phyloP scores from a whole-genome alignment of 805 yeast species.

The Wickerhamiella parazyma region DNA sequence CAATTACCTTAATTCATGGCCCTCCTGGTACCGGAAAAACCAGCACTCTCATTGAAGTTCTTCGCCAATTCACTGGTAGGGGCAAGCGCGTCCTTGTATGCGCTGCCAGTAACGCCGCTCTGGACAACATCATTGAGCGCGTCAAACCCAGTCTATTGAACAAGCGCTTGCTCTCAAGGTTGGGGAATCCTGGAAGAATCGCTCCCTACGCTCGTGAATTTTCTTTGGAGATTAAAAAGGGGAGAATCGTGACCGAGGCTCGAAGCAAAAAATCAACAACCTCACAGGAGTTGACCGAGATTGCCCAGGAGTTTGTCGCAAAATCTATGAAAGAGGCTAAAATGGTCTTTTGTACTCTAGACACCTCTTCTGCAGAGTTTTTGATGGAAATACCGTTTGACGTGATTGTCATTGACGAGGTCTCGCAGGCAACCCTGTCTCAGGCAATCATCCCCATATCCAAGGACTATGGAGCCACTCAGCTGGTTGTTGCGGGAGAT shows the following conservation, averaged over 20 bases:
- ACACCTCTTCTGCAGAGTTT: conserved; percentile 44
- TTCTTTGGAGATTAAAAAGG: not conserved
- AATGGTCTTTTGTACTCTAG: conserved; percentile 74
- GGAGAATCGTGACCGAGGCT: not conserved
- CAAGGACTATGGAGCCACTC: conserved; percentile 41
- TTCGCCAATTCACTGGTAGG: conserved; percentile 47
- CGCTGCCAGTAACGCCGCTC: conserved; percentile 88
- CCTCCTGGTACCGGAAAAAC: conserved; percentile 85
- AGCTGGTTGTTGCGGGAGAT: conserved; percentile 81
- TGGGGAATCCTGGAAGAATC: not conserved
- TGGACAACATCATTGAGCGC: conserved; percentile 84
- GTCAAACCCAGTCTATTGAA: conserved; percentile 23
- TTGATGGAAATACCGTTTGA: conserved; percentile 41
- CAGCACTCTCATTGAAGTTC: conserved; percentile 66
- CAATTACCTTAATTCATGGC: no score
- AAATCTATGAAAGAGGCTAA: conserved; percentile 41
- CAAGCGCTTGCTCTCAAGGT: not conserved
- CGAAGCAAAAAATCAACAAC: not conserved
- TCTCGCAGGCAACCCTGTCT: conserved; percentile 85
- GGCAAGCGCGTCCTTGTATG: conserved; percentile 63
- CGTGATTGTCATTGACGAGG: conserved; percentile 84
- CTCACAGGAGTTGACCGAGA: conserved; percentile 26
- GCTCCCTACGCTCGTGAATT: not conserved
- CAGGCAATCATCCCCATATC: conserved; percentile 93
- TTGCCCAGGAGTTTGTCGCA: conserved; percentile 31